Evolutionary conservation across 2,329 filamentous ascomycete genomes (phyloP), one percentile per base, ranked within the genome.

Genomic region (Arthrobotrys sinensis): DNA sequence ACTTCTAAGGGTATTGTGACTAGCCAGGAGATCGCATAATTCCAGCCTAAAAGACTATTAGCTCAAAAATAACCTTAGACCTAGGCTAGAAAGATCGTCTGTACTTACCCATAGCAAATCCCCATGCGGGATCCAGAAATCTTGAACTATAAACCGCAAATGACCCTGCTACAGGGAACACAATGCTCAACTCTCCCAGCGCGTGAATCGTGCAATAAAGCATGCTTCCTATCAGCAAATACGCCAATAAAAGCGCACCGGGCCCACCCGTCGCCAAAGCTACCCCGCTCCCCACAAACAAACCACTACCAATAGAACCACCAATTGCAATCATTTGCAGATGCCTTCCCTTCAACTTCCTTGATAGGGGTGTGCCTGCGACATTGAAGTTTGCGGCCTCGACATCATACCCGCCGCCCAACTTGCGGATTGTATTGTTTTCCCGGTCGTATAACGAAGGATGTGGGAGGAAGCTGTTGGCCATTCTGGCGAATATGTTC

Each of bases 251-350:
- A 21, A 96, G 83, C 0, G 92, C 92, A 0, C 91, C 93, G 3
- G 93, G 93, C 2, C 93, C 93, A 80, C 93, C 93, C 14, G 87
- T 86, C 57, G 89, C 87, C 76, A 96, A 86, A 10, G 93, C 90
- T 76, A 86, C 87, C 65, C 92, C 93, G 0, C 93, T 95, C 21
- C 93, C 92, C 45, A 97, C 93, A 83, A 97, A 97, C 1, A 97
- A 87, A 80, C 94, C 94, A 24, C 92, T 94, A 76, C 92, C 92
- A 82, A 97, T 97, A 10, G 92, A 95, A 50, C 94, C 94, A 81
- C 94, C 94, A 81, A 97, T 97, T 12, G 95, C 95, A 87, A 97
- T 97, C 95, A 97, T 97, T 86, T 97, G 94, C 83, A 97, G 83
- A 86, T 98, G 95, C 57, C 94, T 88, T 19, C 91, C 90, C 85